Conservation (phyloP, 2,329 filamentous ascomycete genomes). For the Aureobasidium uvarum region DNA sequence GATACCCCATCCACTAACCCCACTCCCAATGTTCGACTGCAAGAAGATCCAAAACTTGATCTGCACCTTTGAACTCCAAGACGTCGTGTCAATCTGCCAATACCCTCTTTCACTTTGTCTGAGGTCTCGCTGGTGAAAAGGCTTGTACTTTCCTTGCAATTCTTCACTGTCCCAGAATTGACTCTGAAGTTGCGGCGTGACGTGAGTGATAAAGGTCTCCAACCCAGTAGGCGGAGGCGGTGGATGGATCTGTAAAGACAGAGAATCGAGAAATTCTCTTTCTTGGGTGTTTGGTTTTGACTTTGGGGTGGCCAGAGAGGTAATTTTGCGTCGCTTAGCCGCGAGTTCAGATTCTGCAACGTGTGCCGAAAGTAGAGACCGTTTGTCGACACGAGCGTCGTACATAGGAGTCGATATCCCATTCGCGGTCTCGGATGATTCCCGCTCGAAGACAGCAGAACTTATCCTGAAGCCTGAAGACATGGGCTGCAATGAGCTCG, state of each 20-base stretch:
- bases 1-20: constrained; percentile 65
- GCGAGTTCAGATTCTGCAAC: neutral
- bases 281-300: constrained; percentile 5
- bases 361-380: neutral
- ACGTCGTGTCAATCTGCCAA: constrained; percentile 64
- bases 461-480: neutral
- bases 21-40: constrained; percentile 57
- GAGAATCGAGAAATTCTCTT: neutral
- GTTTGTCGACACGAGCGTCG: neutral
- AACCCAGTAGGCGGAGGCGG: constrained; percentile 31
- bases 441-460: neutral
- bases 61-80: constrained; percentile 54
- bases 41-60: constrained; percentile 62
- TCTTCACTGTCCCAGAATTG: constrained; percentile 32
- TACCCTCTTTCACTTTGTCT: constrained; percentile 69
- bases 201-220: constrained; percentile 33
- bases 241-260: constrained; percentile 31
- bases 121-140: constrained; percentile 37
- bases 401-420: neutral
- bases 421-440: neutral
- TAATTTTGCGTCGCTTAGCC: constrained; percentile 5
- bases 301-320: constrained; percentile 11
- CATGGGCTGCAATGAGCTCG: neutral
- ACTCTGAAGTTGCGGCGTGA: constrained; percentile 35
- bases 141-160: constrained; percentile 9